phyloP scores from a whole-genome alignment of 2,329 filamentous ascomycete genomes.

The Epichloe sylvatica region DNA sequence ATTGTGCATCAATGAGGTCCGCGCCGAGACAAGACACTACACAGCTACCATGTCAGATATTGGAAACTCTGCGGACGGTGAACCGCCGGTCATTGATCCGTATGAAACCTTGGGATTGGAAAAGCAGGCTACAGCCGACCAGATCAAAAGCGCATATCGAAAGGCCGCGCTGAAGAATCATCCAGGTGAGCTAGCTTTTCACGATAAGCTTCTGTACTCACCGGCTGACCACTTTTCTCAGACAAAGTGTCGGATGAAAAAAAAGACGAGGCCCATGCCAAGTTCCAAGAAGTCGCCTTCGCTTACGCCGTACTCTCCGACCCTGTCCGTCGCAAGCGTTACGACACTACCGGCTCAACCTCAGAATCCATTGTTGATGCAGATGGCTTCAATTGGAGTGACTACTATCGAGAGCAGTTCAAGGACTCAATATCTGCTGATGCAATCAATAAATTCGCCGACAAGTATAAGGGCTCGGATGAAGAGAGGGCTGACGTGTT shows the following conservation, averaged over 20 bases:
- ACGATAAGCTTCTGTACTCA: background rate
- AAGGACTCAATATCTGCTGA: constrained; percentile 60
- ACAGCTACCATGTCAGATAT: constrained; percentile 27
- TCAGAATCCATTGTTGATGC: constrained; percentile 65
- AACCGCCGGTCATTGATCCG: constrained; percentile 54
- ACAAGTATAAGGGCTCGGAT: constrained; percentile 69
- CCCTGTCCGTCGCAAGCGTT: constrained; percentile 62
- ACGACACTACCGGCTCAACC: constrained; percentile 82
- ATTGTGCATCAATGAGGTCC: background rate
- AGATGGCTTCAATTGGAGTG: constrained; percentile 77
- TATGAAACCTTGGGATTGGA: constrained; percentile 67
- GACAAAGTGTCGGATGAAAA: constrained; percentile 62
- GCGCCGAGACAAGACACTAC: background rate
- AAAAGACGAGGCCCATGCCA: constrained; percentile 59
- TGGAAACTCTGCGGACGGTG: constrained; percentile 40
- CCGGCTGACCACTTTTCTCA: constrained; percentile 14
- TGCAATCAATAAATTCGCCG: constrained; percentile 61
- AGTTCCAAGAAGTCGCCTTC: constrained; percentile 84
- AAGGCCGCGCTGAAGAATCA: constrained; percentile 82
- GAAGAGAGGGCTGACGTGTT: constrained; percentile 74
- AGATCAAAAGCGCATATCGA: constrained; percentile 84
- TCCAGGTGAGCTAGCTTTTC: constrained; percentile 43
- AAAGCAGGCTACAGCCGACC: constrained; percentile 55
- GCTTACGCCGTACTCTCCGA: constrained; percentile 90
- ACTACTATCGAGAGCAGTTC: constrained; percentile 79